Percentiles rank a stretch among this genome's conserved stretches.
Conservation (phyloP, 352 stramenopile species). For the Elongisporangium undulatum region DNA sequence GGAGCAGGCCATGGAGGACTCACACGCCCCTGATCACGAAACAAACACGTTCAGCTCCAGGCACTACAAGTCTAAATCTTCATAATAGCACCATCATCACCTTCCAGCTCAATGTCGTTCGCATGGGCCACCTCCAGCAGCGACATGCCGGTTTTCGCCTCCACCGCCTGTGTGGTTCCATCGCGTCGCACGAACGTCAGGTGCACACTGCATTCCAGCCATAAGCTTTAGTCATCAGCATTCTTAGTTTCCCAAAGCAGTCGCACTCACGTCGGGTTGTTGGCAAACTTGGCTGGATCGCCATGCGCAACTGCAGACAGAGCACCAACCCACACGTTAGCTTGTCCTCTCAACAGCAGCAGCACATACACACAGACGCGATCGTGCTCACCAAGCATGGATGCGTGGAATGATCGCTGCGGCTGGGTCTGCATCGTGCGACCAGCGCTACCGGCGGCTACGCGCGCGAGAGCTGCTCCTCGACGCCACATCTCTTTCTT, state of each 20-base stretch:
- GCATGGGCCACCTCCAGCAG: constrained; percentile 92
- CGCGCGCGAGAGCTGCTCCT: constrained; percentile 14
- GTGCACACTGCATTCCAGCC: constrained; percentile 38
- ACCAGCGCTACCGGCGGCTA: constrained; percentile 1
- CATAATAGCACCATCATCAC: constrained; percentile 11
- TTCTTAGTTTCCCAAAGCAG: constrained; percentile 1
- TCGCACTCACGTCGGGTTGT: constrained; percentile 49
- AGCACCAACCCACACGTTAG: neutral
- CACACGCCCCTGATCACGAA: constrained; percentile 82
- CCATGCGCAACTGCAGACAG: constrained; percentile 33
- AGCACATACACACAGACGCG: neutral
- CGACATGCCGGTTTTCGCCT: constrained; percentile 76
- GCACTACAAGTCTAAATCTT: neutral
- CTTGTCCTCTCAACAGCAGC: neutral
- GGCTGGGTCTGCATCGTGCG: constrained; percentile 4
- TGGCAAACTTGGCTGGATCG: constrained; percentile 52
- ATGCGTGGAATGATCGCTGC: constrained; percentile 36
- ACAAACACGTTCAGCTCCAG: neutral
- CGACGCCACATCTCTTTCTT: constrained; percentile 6
- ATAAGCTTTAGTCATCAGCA: constrained; percentile 1
- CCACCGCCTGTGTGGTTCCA: constrained; percentile 52
- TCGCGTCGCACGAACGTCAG: constrained; percentile 73
- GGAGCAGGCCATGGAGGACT: constrained; percentile 96
- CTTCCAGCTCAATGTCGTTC: constrained; percentile 94
- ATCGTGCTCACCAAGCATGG: constrained; percentile 18